Percentiles rank a stretch among this genome's conserved stretches.
Evolutionary conservation across 331 rosid species (phyloP).

Genomic region (Malus hybrid): DNA sequence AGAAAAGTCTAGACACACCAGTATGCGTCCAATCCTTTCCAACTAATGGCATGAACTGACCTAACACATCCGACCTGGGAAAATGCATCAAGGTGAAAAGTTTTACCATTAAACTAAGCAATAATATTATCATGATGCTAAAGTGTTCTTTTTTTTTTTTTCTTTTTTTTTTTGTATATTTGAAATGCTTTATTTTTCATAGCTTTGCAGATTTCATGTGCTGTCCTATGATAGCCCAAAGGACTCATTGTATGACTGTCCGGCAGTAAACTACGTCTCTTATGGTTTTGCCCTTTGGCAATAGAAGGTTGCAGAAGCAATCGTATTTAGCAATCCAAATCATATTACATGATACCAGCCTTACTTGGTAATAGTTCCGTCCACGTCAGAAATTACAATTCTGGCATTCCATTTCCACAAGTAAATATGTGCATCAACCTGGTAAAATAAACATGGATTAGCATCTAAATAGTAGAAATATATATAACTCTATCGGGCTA

Average conservation of each 20-base stretch:
- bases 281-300: neutral
- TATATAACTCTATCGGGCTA: neutral
- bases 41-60: slow-evolving; percentile 98
- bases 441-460: slow-evolving; percentile 20
- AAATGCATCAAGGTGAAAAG: slow-evolving; percentile 7
- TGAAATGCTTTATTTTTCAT: neutral
- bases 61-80: slow-evolving; percentile 89
- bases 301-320: neutral
- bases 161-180: neutral
- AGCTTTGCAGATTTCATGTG: neutral
- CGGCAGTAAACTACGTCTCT: neutral
- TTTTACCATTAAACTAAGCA: neutral
- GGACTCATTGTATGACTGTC: neutral
- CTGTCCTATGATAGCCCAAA: neutral
- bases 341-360: slow-evolving; percentile 19
- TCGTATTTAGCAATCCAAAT: slow-evolving; percentile 11
- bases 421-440: slow-evolving; percentile 98
- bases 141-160: neutral
- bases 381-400: slow-evolving; percentile 94
- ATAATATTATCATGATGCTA: neutral
- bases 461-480: slow-evolving; percentile 7
- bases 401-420: slow-evolving; percentile 94
- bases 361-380: slow-evolving; percentile 97
- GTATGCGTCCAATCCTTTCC: slow-evolving; percentile 96
- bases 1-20: slow-evolving; percentile 93